phyloP scores from a whole-genome alignment of 1,139 yeast genomes.

The Suhomyces bribrorum region DNA sequence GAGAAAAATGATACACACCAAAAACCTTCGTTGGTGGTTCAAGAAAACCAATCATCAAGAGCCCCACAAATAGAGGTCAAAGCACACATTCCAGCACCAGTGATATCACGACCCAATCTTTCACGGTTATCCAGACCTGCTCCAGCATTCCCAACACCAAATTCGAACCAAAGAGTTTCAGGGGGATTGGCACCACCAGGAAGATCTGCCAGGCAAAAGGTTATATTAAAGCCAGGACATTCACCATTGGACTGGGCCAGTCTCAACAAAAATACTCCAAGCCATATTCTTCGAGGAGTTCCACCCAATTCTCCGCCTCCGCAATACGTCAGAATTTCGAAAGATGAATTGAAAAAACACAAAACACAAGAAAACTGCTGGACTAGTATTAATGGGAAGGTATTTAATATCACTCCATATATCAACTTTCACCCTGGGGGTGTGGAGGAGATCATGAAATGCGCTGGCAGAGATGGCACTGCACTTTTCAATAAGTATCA shows the following conservation, averaged over 20 bases:
- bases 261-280: slow-evolving; percentile 41
- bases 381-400: slow-evolving; percentile 80
- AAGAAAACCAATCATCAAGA: background rate
- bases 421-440: slow-evolving; percentile 94
- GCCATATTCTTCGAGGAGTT: slow-evolving; percentile 40
- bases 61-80: background rate
- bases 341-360: slow-evolving; percentile 63
- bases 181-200: slow-evolving; percentile 14
- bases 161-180: slow-evolving; percentile 44
- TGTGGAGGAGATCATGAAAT: slow-evolving; percentile 67
- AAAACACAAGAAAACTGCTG: slow-evolving; percentile 68
- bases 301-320: slow-evolving; percentile 45
- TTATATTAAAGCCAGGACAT: slow-evolving; percentile 71
- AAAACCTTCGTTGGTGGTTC: too few species aligned
- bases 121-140: slow-evolving; percentile 5
- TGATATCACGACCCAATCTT: background rate
- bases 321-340: slow-evolving; percentile 52
- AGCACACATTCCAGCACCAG: background rate
- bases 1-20: too few species aligned
- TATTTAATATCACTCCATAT: slow-evolving; percentile 83
- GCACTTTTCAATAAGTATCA: slow-evolving; percentile 77
- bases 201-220: slow-evolving; percentile 47
- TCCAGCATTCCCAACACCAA: slow-evolving; percentile 35
- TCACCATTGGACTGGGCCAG: slow-evolving; percentile 89
- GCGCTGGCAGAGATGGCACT: slow-evolving; percentile 88